Evolutionary conservation across 2,329 filamentous ascomycete genomes (phyloP).

Genomic region (Cercospora janseana): DNA sequence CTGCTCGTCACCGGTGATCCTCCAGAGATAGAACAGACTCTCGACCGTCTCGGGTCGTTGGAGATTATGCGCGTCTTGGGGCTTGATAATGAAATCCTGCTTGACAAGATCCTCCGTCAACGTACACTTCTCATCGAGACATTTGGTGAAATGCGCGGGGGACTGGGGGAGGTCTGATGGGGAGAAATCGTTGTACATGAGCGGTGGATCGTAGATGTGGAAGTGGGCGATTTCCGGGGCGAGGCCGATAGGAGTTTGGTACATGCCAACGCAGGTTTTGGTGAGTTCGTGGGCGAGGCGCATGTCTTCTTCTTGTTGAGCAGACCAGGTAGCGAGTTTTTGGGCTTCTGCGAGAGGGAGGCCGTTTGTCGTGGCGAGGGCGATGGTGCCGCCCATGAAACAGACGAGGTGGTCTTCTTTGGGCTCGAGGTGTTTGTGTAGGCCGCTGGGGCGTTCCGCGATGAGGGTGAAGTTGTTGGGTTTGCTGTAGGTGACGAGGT

Average conservation of each 20-base stretch:
- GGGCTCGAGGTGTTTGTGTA: constrained; percentile 64
- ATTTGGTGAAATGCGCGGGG: constrained; percentile 46
- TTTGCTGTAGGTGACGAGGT: constrained; percentile 85
- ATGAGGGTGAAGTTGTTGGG: constrained; percentile 81
- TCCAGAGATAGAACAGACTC: constrained; percentile 96
- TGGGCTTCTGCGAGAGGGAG: constrained; percentile 71
- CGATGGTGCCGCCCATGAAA: constrained; percentile 95
- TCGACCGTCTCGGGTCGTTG: constrained; percentile 97
- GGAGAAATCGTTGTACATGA: constrained; percentile 56
- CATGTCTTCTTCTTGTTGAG: constrained; percentile 82
- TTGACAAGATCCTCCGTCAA: constrained; percentile 62
- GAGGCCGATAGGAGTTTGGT: constrained; percentile 88
- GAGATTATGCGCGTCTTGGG: constrained; percentile 85
- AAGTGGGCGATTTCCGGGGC: constrained; percentile 95
- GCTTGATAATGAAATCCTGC: constrained; percentile 74
- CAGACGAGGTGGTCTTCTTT: constrained; percentile 99
- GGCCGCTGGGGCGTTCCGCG: constrained; percentile 75
- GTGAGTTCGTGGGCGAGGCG: constrained; percentile 82
- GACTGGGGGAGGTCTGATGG: constrained; percentile 45
- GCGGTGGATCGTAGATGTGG: constrained; percentile 67
- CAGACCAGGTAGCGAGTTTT: constrained; percentile 67
- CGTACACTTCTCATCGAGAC: constrained; percentile 32
- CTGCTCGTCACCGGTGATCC: constrained; percentile 83
- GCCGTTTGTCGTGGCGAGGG: constrained; percentile 79
- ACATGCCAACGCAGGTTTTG: constrained; percentile 98